Evolutionary conservation across 805 yeast species (phyloP).

Genomic region (Lipomyces chichibuensis): DNA sequence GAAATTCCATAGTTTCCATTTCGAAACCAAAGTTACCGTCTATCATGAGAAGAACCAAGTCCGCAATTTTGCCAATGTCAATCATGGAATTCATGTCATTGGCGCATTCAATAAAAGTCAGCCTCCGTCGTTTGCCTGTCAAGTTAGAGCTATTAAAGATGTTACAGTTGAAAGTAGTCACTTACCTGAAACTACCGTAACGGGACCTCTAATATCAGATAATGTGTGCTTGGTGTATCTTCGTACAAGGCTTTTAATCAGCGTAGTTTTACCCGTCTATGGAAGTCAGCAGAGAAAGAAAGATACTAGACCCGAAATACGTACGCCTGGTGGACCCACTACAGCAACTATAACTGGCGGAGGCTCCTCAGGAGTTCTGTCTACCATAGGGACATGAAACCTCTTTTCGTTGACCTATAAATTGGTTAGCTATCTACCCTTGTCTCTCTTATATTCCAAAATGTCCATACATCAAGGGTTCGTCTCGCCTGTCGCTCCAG

Average conservation of each 20-base stretch:
- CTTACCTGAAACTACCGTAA: slow-evolving; percentile 77
- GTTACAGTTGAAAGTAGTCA: too few species aligned
- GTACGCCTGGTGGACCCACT: slow-evolving; percentile 91
- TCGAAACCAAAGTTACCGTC: slow-evolving; percentile 98
- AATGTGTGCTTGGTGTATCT: slow-evolving; percentile 85
- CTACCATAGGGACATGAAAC: slow-evolving; percentile 96
- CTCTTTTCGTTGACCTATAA: slow-evolving; percentile 65
- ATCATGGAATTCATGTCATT: slow-evolving; percentile 95
- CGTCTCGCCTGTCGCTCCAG: slow-evolving; percentile 82
- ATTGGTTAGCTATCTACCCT: not conserved
- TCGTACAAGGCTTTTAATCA: slow-evolving; percentile 84
- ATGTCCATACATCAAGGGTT: slow-evolving; percentile 63
- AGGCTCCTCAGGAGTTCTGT: slow-evolving; percentile 94
- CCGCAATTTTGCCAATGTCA: slow-evolving; percentile 94
- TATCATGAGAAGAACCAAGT: slow-evolving; percentile 80
- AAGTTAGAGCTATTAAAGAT: not conserved
- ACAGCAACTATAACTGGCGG: slow-evolving; percentile 96
- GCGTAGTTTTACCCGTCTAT: slow-evolving; percentile 86
- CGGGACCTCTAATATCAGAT: slow-evolving; percentile 89
- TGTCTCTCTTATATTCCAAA: not conserved
- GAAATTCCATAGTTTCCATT: slow-evolving; percentile 99
- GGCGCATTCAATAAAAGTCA: slow-evolving; percentile 89
- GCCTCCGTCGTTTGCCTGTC: slow-evolving; percentile 83
- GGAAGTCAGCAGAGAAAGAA: not conserved
- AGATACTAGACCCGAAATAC: slow-evolving; percentile 4